Percentiles rank a stretch among this genome's conserved stretches.
phyloP scores from a whole-genome alignment of 257 asterid genomes.

The Nicotiana tabacum region DNA sequence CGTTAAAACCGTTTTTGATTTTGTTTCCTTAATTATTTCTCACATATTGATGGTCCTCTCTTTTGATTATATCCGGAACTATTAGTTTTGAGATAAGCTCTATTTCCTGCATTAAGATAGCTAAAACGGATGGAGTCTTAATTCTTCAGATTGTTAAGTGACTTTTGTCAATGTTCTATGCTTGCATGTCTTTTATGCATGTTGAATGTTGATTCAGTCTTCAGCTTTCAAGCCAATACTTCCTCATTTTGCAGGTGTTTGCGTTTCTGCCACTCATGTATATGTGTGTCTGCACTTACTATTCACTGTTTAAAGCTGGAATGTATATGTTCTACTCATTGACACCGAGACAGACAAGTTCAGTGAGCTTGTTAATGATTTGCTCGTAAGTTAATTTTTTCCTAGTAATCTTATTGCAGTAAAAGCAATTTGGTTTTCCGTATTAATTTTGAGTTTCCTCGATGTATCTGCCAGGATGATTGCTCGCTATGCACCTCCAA shows the following conservation, averaged over 20 bases:
- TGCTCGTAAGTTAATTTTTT: constrained; percentile 71
- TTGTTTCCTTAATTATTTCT: background rate
- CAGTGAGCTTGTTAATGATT: constrained; percentile 96
- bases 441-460: constrained; percentile 1
- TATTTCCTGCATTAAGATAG: background rate
- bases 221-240: constrained; percentile 4
- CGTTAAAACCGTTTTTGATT: background rate
- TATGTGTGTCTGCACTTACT: constrained; percentile 96
- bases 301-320: constrained; percentile 88
- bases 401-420: constrained; percentile 5
- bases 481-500: constrained; percentile 98
- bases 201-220: background rate
- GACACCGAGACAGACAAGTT: constrained; percentile 86
- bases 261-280: constrained; percentile 94
- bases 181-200: background rate
- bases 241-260: constrained; percentile 51
- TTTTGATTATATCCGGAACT: background rate
- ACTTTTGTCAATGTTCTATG: background rate
- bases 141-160: background rate
- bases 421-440: background rate
- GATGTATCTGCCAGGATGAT: constrained; percentile 62
- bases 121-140: background rate
- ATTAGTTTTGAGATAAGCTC: background rate
- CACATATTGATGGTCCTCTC: background rate
- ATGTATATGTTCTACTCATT: constrained; percentile 94